Evolutionary conservation across 2,329 filamentous ascomycete genomes (phyloP).

Genomic region (Trichoderma sp.): DNA sequence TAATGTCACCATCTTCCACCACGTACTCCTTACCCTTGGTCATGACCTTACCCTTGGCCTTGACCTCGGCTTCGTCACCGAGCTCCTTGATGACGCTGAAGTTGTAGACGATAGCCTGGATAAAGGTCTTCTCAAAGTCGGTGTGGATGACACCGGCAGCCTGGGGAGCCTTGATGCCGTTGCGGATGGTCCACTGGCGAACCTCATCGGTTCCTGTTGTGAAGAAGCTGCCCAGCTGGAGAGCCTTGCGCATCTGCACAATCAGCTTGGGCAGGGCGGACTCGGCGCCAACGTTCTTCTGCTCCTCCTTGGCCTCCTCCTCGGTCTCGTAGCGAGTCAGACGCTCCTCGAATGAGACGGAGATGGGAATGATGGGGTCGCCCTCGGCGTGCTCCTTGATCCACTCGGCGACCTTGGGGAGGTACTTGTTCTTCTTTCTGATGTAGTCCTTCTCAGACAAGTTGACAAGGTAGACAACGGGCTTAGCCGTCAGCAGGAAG

Average conservation of each 20-base stretch:
- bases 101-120: constrained; percentile 95
- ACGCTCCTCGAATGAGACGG: constrained; percentile 90
- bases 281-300: constrained; percentile 83
- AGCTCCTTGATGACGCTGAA: constrained; percentile 79
- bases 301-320: constrained; percentile 78
- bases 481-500: constrained; percentile 93
- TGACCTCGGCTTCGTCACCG: constrained; percentile 85
- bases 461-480: constrained; percentile 96
- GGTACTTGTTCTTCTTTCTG: constrained; percentile 99
- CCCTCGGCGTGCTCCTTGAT: constrained; percentile 86
- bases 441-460: constrained; percentile 96
- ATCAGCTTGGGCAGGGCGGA: constrained; percentile 92
- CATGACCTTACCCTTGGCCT: constrained; percentile 94
- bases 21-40: constrained; percentile 99
- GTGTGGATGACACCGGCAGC: constrained; percentile 97
- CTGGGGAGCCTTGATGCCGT: constrained; percentile 94
- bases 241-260: constrained; percentile 85
- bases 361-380: constrained; percentile 91
- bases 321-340: constrained; percentile 80
- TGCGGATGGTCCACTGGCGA: constrained; percentile 96
- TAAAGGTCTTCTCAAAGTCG: constrained; percentile 99
- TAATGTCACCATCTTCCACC: constrained; percentile 77
- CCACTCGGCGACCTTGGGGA: constrained; percentile 92
- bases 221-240: constrained; percentile 95
- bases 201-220: constrained; percentile 95